Evolutionary conservation across 495 filamentous ascomycete species (phyloP), one percentile per base, ranked within the genome.

Genomic region (Sordaria brevicollis): DNA sequence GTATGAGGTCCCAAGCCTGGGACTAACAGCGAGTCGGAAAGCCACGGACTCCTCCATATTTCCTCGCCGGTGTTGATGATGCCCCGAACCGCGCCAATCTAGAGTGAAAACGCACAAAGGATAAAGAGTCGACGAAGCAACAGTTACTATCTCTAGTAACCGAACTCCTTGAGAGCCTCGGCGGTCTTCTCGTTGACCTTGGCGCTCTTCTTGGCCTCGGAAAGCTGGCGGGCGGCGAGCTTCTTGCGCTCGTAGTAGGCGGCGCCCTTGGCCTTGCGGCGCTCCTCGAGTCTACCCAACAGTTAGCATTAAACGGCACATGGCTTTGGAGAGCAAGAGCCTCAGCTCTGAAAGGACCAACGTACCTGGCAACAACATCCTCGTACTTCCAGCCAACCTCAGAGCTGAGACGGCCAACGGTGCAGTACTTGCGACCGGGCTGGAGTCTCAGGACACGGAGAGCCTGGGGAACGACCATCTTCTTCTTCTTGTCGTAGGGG

Each of bases 231-330:
- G 81, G 89, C 88, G 76, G 91, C 90, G 69, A 90, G 87, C 93
- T 96, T 96, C 95, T 97, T 99, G 88, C 93, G 92, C 86, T 93
- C 92, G 88, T 99, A 99, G 91, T 97, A 99, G 80, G 95, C 95
- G 77, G 91, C 89, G 79, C 93, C 92, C 90, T 98, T 98, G 82
- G 94, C 93, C 88, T 99, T 99, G 85, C 95, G 90, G 84, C 94
- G 89, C 89, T 99, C 95, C 89, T 99, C 95, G 77, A 99, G 89
- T 84, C 95, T 99, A 79, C 79, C 71, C 68, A 65, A 70, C 21
- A 67, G 81, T 86, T 79, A 86, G 84, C 74, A 76, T 79, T 71
- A 65, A 75, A 71, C 66, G 15, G 31, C 34, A 9, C 17, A 66
- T 8, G n/a, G 17, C 39, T 29, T 66, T 29, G 10, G 36, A 37